A percentile compares a stretch with the other conserved stretches of the same genome.
phyloP scores from a whole-genome alignment of 768 basidiomycete species.

The Mrakia gelida region DNA sequence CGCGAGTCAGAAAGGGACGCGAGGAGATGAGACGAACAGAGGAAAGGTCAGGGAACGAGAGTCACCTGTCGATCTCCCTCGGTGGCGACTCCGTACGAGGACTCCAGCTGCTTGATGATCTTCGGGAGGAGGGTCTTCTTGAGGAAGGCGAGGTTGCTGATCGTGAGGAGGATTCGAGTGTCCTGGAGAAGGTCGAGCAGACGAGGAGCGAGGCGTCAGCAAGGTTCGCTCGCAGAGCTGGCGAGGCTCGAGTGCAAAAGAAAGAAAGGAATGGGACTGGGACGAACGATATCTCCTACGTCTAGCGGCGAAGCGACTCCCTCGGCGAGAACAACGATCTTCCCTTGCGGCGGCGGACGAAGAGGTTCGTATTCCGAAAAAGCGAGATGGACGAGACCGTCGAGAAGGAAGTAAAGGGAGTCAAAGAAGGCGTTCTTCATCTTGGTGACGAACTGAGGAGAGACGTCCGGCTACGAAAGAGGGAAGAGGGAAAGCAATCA shows the following conservation, averaged over 20 bases:
- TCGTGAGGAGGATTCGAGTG: constrained; percentile 74
- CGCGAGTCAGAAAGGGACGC: constrained; percentile 16
- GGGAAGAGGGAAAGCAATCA: background rate
- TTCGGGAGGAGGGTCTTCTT: constrained; percentile 64
- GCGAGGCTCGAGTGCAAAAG: background rate
- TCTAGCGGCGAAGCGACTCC: constrained; percentile 18
- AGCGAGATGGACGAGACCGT: constrained; percentile 76
- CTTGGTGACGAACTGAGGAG: constrained; percentile 63
- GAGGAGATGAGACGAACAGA: background rate
- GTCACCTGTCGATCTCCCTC: constrained; percentile 66
- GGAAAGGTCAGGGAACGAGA: constrained; percentile 22
- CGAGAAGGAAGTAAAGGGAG: constrained; percentile 74
- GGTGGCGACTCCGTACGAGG: constrained; percentile 65
- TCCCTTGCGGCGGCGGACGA: background rate
- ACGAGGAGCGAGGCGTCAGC: background rate
- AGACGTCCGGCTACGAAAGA: constrained; percentile 44
- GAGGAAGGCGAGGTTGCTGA: constrained; percentile 81
- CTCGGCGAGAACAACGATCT: background rate
- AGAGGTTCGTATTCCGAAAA: constrained; percentile 47
- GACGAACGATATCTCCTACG: constrained; percentile 19
- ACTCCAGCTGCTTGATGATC: constrained; percentile 76
- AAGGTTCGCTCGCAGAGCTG: background rate
- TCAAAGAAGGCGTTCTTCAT: constrained; percentile 83
- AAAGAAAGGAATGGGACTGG: background rate
- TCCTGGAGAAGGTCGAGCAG: constrained; percentile 53